Evolutionary conservation across 306 rosid genomes (phyloP).

Genomic region (Vachellia pachyceras): DNA sequence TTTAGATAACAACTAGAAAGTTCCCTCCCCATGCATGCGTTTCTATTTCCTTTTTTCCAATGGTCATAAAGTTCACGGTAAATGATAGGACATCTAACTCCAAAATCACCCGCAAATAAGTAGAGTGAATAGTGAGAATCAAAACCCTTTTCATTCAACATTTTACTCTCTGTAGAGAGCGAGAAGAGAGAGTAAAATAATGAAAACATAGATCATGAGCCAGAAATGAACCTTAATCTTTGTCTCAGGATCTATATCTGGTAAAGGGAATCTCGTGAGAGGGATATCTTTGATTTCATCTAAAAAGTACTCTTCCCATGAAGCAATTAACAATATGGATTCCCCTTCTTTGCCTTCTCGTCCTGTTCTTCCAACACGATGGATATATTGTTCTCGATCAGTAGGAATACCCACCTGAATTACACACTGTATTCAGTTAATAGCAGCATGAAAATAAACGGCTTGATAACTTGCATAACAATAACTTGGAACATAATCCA

Average conservation of each 20-base stretch:
- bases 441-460: conserved; percentile 8
- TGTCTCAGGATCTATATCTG: conserved; percentile 57
- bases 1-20: conserved; percentile 6
- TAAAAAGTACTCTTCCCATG: conserved; percentile 92
- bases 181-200: not conserved
- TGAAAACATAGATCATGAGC: conserved; percentile 11
- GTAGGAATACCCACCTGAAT: conserved; percentile 84
- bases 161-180: not conserved
- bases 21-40: not conserved
- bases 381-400: conserved; percentile 86
- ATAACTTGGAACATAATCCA: conserved; percentile 4
- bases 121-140: not conserved
- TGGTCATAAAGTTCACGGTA: not conserved
- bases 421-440: conserved; percentile 15
- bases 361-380: conserved; percentile 97
- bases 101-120: conserved; percentile 11
- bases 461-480: conserved; percentile 13
- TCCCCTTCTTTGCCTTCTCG: conserved; percentile 89
- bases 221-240: conserved; percentile 66
- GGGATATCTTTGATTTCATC: conserved; percentile 82
- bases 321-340: conserved; percentile 81
- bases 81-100: not conserved
- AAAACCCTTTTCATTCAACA: not conserved
- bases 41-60: not conserved
- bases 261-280: conserved; percentile 62